Base-by-base conservation (phyloP, 305 asterid genomes). In the Fraxinus ornus region DNA sequence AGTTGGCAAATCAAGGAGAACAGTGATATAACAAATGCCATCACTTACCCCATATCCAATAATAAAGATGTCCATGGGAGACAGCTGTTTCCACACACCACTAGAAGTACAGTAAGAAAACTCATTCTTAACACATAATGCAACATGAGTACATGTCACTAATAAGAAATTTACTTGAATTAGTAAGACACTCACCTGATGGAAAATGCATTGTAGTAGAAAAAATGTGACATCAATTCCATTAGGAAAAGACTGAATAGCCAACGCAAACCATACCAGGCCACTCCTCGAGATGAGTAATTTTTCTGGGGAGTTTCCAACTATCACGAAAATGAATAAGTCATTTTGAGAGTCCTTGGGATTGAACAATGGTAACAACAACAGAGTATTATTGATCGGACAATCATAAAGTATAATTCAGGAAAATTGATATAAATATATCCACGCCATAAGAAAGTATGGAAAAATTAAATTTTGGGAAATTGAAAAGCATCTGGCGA, bases 21-120 rank as follows among this genome's bases (percentile, higher is more conserved):
- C 66, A 75, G 70, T 57, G 75, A 80, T 24, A 82, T 35, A 79
- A 70, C 64, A 84, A 52, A 80, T 68, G 75, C 47, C 79, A 81
- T 83, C 79, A 88, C 94, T 90, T 92, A 96, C 99, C 87, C 99
- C 99, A 78, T 96, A 96, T 82, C 99, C 99, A 81, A 96, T 88
- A 82, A 94, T 91, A 89, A 94, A 94, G 88, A 94, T 90, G 90
- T 94, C 97, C 89, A 89, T 71, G 37, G 99, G 94, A 85, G 98
- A 90, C 84, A 96, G 87, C 33, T 94, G 92, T 84, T 89, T 92
- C 99, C 99, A 96, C 84, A 92, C 55, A 78, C 95, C 97, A 88
- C 99, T 96, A 87, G 85, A 88, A 80, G 81, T 32, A 80, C 74
- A 76, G 28, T 32, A 37, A 26, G 36, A 75, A 49, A 75, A 78